Percentiles rank a stretch among this genome's conserved stretches.
Evolutionary conservation across 805 yeast species (phyloP).

Genomic region (Candida methanosorbosa): DNA sequence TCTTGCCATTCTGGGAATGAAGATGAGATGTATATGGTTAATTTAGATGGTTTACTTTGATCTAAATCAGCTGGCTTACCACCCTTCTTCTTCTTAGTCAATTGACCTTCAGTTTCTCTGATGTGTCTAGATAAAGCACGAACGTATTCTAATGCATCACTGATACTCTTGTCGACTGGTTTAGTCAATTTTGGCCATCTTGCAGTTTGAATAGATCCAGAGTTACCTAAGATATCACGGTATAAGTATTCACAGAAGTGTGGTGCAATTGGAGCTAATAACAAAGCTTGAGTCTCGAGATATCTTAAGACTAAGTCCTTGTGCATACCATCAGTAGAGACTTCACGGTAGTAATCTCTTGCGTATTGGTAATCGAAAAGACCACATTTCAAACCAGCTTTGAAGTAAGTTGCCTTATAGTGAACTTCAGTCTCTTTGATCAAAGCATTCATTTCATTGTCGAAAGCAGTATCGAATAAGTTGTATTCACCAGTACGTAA

Average conservation of each 20-base stretch:
- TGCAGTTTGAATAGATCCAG: conserved; percentile 62
- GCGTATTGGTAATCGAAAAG: conserved; percentile 91
- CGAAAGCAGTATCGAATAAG: conserved; percentile 85
- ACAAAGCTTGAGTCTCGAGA: conserved; percentile 77
- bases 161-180: conserved; percentile 51
- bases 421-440: conserved; percentile 66
- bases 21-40: conserved; percentile 65
- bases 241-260: conserved; percentile 89
- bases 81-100: conserved; percentile 82
- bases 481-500: conserved; percentile 51
- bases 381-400: conserved; percentile 84
- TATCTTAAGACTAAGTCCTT: conserved; percentile 71
- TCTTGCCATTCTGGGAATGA: conserved; percentile 74
- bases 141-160: conserved; percentile 71
- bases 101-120: conserved; percentile 88
- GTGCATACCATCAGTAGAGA: conserved; percentile 58
- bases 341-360: conserved; percentile 94
- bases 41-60: conserved; percentile 57
- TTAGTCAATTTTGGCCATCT: conserved; percentile 70
- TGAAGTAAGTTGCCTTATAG: conserved; percentile 69
- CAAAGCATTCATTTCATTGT: conserved; percentile 83
- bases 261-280: conserved; percentile 90
- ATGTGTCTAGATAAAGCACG: conserved; percentile 72
- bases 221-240: conserved; percentile 68
- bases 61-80: conserved; percentile 71